These are phyloP conservation scores for Neonectria punicea DNA, from an alignment of 2,329 filamentous ascomycete species.

Conservation along the genomic window DNA sequence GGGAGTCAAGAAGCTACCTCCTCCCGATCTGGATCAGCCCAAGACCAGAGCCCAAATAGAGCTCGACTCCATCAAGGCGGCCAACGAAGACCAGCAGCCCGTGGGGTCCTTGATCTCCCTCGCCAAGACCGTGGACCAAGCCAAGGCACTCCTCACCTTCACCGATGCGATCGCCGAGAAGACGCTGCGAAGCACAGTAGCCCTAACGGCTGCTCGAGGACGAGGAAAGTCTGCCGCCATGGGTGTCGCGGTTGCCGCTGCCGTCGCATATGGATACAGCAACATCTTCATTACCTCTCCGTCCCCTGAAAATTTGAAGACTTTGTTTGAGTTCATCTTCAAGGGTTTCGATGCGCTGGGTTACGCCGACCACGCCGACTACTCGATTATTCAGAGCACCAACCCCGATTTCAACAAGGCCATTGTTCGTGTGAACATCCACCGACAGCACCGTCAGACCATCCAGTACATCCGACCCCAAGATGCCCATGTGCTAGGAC, in stretches of 20 bases:
- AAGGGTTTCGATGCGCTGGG: constrained; percentile 96
- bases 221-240: constrained; percentile 97
- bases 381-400: constrained; percentile 97
- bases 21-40: constrained; percentile 78
- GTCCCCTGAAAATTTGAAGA: constrained; percentile 98
- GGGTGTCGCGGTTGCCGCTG: constrained; percentile 92
- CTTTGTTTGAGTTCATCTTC: constrained; percentile 97
- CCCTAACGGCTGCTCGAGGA: constrained; percentile 91
- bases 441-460: constrained; percentile 93
- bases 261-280: constrained; percentile 95
- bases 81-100: constrained; percentile 84
- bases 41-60: constrained; percentile 78
- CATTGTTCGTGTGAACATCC: constrained; percentile 95
- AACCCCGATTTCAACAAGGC: constrained; percentile 99
- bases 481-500: constrained; percentile 92
- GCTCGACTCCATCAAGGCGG: constrained; percentile 87
- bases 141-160: constrained; percentile 95
- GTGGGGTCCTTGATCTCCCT: constrained; percentile 86
- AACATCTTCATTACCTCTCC: constrained; percentile 99
- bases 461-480: constrained; percentile 99
- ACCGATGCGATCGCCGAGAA: constrained; percentile 97
- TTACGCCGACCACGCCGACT: constrained; percentile 95
- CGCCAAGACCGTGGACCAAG: constrained; percentile 92
- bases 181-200: constrained; percentile 91
- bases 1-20: constrained; percentile 83